Evolutionary conservation across 2,329 filamentous ascomycete species (phyloP).

Genomic region (Ophiostoma ulmi): DNA sequence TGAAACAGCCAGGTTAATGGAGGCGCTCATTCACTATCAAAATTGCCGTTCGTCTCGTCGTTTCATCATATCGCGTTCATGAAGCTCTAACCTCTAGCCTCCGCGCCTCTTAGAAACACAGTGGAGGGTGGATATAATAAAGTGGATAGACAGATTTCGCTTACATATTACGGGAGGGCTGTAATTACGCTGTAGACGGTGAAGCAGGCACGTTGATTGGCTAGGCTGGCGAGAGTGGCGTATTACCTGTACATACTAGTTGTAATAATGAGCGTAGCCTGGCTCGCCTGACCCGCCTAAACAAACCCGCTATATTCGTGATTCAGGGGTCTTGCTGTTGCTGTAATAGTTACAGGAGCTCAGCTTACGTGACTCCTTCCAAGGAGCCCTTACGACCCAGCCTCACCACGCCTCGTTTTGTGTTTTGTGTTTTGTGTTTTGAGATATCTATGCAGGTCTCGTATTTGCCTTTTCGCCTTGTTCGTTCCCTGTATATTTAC

Average conservation of each 20-base stretch:
- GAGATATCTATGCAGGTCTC: neutral
- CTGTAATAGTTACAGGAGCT: neutral
- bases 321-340: neutral
- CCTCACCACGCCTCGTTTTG: slow-evolving; percentile 12
- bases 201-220: slow-evolving; percentile 9
- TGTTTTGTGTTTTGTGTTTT: neutral
- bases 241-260: neutral
- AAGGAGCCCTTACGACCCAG: neutral
- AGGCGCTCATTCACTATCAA: neutral
- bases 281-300: neutral
- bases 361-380: neutral
- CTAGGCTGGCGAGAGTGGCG: neutral
- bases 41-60: neutral
- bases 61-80: neutral
- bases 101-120: neutral
- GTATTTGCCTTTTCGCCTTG: neutral
- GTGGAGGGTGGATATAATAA: neutral
- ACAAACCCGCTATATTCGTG: neutral
- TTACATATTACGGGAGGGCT: slow-evolving; percentile 4
- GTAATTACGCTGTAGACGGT: neutral
- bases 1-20: neutral
- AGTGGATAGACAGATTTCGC: neutral
- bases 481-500: neutral
- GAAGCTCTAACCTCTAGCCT: neutral
- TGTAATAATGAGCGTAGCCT: neutral